Base-by-base conservation (phyloP, 1,139 yeast genomes). In the Suhomyces yuchorum region DNA sequence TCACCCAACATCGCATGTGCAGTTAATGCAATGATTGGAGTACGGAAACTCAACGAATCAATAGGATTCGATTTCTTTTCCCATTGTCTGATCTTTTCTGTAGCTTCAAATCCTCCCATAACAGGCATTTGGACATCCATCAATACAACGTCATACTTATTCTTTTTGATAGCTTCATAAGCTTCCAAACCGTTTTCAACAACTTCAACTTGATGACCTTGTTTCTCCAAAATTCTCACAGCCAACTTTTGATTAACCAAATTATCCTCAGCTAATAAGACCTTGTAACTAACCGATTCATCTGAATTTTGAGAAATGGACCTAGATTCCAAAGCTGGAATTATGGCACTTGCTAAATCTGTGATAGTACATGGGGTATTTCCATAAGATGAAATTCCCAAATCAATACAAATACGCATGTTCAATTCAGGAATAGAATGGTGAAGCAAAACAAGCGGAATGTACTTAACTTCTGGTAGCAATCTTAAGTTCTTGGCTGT, bases 121-220 rank as follows among this genome's bases (percentile, higher is more conserved):
- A 88, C 90, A 6, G 96, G 96, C 96, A 89, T 89, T 67, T 89
- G 96, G 37, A 89, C 96, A 71, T 89, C 96, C 96, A 89, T 89
- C 56, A 89, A 77, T 14, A 89, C 89, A 43, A 86, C 93, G 61
- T 89, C 96, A 63, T 84, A 88, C 39, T 80, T 75, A 36, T 60
- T 67, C 63, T 80, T 82, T 62, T 84, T 78, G 38, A 87, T 84
- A 0, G 92, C 92, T 55, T 88, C 90, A 58, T 81, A 81, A 0
- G 96, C 96, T 59, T 87, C 91, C 51, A 82, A 72, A 11, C 96
- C 96, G 63, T 89, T 89, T 61, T 87, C 95, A 15, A 89, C 96
- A 45, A 86, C 96, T 51, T 84, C 86, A 8, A 87, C 91, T 51
- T 79, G 76, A 65, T 88, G 96, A 20, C 92, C 92, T 64, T 87